A percentile compares a stretch with the other conserved stretches of the same genome.
Evolutionary conservation across 805 yeast species (phyloP).

Genomic region (Teunomyces lycoperdinae): DNA sequence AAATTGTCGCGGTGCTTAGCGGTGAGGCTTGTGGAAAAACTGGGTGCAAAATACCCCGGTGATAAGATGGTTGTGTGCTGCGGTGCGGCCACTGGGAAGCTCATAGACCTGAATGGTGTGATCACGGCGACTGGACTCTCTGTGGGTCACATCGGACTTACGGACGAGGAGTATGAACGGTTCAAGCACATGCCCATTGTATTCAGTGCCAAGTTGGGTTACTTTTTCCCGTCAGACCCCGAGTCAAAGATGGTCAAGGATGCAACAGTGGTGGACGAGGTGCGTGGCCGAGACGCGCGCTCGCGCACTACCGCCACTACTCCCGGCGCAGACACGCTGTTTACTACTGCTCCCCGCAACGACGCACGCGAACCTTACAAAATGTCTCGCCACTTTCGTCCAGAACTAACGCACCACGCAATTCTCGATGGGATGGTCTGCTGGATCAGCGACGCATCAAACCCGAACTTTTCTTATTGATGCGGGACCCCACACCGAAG

Average conservation of each 20-base stretch:
- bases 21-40: not conserved
- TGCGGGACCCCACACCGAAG: not conserved
- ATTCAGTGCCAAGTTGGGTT: not conserved
- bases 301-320: not conserved
- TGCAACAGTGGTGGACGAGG: not conserved
- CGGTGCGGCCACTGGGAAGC: not conserved
- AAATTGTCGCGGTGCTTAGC: not conserved
- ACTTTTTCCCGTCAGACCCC: constrained; percentile 2
- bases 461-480: constrained; percentile 1
- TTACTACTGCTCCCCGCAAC: constrained; percentile 1
- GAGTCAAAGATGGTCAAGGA: not conserved
- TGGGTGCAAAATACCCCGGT: constrained; percentile 1
- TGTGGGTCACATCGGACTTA: not conserved
- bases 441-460: constrained; percentile 1
- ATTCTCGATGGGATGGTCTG: not conserved
- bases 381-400: constrained; percentile 3
- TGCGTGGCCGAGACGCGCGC: not conserved
- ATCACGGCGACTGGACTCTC: not conserved
- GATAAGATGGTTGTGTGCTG: constrained; percentile 1
- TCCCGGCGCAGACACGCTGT: not conserved
- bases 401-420: not conserved
- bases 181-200: not conserved
- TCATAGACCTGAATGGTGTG: not conserved
- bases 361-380: not conserved
- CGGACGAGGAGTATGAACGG: not conserved